Conservation (phyloP, 805 yeast genomes). For the Yamadazyma scolyti region DNA sequence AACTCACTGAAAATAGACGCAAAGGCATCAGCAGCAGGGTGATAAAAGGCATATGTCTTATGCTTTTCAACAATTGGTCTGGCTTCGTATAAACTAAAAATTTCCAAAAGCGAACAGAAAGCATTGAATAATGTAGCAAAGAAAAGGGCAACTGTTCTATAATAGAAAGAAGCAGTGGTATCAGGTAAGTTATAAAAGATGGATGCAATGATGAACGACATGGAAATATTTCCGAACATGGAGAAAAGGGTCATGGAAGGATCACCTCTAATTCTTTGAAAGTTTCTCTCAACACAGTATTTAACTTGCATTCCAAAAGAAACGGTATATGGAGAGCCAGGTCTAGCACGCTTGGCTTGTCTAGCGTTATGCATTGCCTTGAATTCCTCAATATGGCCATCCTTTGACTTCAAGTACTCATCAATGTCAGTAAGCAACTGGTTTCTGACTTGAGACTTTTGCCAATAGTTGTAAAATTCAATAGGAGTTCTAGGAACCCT, state of each 20-base stretch:
- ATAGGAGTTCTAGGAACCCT: conserved; percentile 54
- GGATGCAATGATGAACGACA: conserved; percentile 57
- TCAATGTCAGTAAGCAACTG: conserved; percentile 41
- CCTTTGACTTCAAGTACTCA: conserved; percentile 28
- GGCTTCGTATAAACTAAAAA: conserved; percentile 53
- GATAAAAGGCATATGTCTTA: conserved; percentile 64
- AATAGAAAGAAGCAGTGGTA: conserved; percentile 52
- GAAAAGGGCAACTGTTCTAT: conserved; percentile 61
- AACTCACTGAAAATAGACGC: conserved; percentile 53
- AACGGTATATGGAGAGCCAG: conserved; percentile 33
- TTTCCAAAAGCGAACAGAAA: conserved; percentile 56
- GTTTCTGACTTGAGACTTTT: conserved; percentile 47
- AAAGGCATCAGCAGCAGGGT: conserved; percentile 70
- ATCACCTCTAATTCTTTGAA: conserved; percentile 53
- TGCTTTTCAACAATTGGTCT: conserved; percentile 70
- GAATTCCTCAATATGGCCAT: conserved; percentile 14
- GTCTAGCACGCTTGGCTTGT: conserved; percentile 36
- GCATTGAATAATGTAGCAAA: conserved; percentile 59
- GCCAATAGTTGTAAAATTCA: conserved; percentile 62
- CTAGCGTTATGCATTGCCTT: conserved; percentile 25
- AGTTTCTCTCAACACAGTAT: conserved; percentile 51
- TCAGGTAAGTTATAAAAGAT: conserved; percentile 50
- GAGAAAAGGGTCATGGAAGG: conserved; percentile 50
- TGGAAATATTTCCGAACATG: conserved; percentile 48
- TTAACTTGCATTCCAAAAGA: conserved; percentile 48